These are phyloP conservation scores for Penicillium nucicola DNA, from an alignment of 495 filamentous ascomycete species.

Conservation along the genomic window DNA sequence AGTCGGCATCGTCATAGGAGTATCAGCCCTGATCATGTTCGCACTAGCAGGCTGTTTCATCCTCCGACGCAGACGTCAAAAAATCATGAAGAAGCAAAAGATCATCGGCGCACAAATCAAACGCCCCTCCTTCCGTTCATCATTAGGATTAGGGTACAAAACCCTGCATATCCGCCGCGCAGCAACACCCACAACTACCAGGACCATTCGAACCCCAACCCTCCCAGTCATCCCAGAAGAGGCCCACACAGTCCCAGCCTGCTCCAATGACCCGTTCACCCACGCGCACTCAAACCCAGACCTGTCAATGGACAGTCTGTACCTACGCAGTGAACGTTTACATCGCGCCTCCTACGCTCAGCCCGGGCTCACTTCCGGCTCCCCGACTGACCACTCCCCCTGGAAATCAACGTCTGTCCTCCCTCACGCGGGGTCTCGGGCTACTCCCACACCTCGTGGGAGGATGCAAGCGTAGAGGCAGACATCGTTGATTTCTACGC, in stretches of 20 bases:
- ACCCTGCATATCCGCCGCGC: background rate
- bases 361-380: background rate
- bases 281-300: constrained; percentile 4
- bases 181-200: too few species aligned
- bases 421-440: constrained; percentile 18
- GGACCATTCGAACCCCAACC: background rate
- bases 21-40: constrained; percentile 20
- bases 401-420: constrained; percentile 6
- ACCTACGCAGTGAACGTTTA: background rate
- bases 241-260: background rate
- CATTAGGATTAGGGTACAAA: background rate
- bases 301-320: constrained; percentile 3
- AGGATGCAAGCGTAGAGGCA: background rate
- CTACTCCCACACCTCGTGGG: constrained; percentile 15
- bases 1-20: constrained; percentile 29
- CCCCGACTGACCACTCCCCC: constrained; percentile 6
- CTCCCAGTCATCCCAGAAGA: constrained; percentile 4
- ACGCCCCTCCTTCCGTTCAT: too few species aligned
- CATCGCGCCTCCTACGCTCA: too few species aligned
- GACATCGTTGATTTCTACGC: constrained; percentile 14
- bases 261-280: background rate
- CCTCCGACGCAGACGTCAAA: constrained; percentile 19
- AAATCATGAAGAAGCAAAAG: background rate
- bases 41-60: constrained; percentile 18
- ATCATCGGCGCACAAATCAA: too few species aligned